Evolutionary conservation across 2,329 filamentous ascomycete species (phyloP).

Genomic region (Sporothrix humicola): DNA sequence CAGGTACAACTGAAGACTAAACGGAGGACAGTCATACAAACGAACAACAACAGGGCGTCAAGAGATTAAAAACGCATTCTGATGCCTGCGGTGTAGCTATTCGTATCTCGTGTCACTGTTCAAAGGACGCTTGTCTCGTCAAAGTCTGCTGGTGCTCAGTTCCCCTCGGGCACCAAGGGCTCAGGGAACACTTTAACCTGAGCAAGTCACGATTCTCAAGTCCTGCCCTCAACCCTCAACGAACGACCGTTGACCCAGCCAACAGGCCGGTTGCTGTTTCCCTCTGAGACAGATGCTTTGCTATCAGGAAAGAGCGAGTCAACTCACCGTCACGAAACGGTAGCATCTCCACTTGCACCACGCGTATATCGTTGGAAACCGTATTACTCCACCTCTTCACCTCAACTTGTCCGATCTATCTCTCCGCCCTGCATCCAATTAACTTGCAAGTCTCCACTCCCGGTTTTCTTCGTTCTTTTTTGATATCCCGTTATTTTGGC

Average conservation of each 20-base stretch:
- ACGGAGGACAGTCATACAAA: background rate
- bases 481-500: background rate
- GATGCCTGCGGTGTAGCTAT: background rate
- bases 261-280: background rate
- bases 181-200: background rate
- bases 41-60: background rate
- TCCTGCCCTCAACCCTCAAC: background rate
- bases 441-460: constrained; percentile 21
- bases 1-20: background rate
- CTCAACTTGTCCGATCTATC: constrained; percentile 14
- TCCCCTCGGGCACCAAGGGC: background rate
- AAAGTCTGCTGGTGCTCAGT: background rate
- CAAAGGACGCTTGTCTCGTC: background rate
- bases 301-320: background rate
- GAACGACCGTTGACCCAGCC: constrained; percentile 13
- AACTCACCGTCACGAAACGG: constrained; percentile 12
- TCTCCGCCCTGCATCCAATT: constrained; percentile 22
- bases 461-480: background rate
- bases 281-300: background rate
- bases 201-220: background rate
- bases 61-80: background rate
- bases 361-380: too few relatives aligned
- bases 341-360: background rate
- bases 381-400: constrained; percentile 2
- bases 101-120: constrained; percentile 12